Evolutionary conservation across 2,329 filamentous ascomycete species (phyloP).

Genomic region (Pleomassaria siparia): DNA sequence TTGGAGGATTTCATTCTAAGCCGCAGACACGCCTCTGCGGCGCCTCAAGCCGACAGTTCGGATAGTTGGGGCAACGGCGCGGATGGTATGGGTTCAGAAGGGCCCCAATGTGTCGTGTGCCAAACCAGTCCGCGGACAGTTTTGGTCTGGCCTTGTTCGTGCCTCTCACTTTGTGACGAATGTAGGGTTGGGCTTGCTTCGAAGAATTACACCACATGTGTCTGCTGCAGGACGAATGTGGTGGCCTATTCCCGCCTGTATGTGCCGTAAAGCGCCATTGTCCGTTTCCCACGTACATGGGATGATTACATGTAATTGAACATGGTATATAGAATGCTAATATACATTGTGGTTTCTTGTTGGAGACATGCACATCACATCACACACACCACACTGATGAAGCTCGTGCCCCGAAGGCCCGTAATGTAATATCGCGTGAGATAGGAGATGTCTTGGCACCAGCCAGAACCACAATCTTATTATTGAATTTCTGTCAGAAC

Average conservation of each 20-base stretch:
- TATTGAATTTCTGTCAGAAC: not conserved
- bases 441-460: not conserved
- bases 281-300: not conserved
- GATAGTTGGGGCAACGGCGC: slow-evolving; percentile 68
- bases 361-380: not conserved
- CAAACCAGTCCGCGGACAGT: slow-evolving; percentile 83
- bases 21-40: slow-evolving; percentile 45
- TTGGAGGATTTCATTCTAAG: slow-evolving; percentile 62
- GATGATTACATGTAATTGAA: not conserved
- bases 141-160: slow-evolving; percentile 95
- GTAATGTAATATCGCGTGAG: not conserved
- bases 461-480: not conserved
- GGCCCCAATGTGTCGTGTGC: slow-evolving; percentile 90
- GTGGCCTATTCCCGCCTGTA: slow-evolving; percentile 88
- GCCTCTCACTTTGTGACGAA: slow-evolving; percentile 91
- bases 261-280: slow-evolving; percentile 63
- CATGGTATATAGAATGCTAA: not conserved
- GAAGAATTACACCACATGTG: slow-evolving; percentile 96
- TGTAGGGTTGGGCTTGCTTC: slow-evolving; percentile 90
- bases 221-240: slow-evolving; percentile 88
- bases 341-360: not conserved
- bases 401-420: not conserved
- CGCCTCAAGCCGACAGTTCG: slow-evolving; percentile 34
- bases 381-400: no score
- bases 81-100: slow-evolving; percentile 69